Evolutionary conservation across 352 stramenopile genomes (phyloP).

Genomic region (Phytopythium sindhum): DNA sequence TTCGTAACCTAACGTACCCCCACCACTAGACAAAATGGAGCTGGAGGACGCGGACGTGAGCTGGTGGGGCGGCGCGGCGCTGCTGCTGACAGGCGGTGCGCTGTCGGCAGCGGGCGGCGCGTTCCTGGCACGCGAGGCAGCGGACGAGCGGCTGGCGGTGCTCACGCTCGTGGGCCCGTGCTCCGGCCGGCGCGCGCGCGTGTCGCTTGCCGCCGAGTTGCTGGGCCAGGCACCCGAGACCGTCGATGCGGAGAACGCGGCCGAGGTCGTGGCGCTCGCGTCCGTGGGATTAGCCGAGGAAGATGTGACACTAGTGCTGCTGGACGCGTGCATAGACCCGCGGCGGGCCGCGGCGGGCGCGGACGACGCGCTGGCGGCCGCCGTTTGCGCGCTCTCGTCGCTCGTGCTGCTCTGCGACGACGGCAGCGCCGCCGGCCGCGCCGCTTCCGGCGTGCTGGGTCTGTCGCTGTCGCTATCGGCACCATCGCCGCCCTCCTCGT

Average conservation of each 20-base stretch:
- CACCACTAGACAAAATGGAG: not conserved
- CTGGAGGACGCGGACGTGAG: constrained; percentile 35
- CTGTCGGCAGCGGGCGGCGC: constrained; percentile 27
- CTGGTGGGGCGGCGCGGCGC: constrained; percentile 34
- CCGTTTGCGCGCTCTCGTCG: constrained; percentile 58
- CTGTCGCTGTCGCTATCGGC: not conserved
- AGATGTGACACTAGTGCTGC: constrained; percentile 49
- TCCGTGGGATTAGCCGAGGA: constrained; percentile 39
- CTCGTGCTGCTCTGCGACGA: constrained; percentile 52
- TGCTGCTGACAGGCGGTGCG: constrained; percentile 33
- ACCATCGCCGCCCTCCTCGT: not conserved
- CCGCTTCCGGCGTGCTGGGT: not conserved
- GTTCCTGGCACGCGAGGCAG: constrained; percentile 40
- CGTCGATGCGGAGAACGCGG: not conserved
- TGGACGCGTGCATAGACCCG: constrained; percentile 27
- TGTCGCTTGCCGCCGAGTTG: constrained; percentile 17
- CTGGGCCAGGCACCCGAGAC: constrained; percentile 9
- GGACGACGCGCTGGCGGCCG: constrained; percentile 28
- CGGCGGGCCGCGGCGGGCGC: not conserved
- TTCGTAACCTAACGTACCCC: too few relatives aligned
- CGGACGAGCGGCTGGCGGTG: constrained; percentile 49
- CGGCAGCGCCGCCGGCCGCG: not conserved
- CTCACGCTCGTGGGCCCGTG: constrained; percentile 38
- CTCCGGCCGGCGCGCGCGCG: constrained; percentile 18
- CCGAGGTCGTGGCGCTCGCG: constrained; percentile 36